These are phyloP conservation scores for Eimeria praecox DNA, from an alignment of 169 alveolate genomes.

Conservation along the genomic window DNA sequence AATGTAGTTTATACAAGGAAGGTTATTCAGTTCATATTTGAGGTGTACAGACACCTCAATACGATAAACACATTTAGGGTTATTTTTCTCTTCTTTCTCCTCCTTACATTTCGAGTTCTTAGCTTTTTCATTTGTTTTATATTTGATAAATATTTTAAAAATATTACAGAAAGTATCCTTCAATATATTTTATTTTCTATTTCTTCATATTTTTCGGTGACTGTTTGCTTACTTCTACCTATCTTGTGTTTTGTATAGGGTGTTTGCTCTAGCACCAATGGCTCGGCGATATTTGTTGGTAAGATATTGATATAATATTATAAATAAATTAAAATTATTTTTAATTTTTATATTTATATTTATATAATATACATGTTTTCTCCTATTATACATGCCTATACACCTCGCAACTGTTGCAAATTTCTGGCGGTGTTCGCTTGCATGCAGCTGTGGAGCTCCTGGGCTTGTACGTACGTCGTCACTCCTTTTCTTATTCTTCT, in stretches of 20 bases:
- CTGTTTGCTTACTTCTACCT: no score
- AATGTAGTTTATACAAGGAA: background rate
- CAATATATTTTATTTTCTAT: background rate
- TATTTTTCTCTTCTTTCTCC: no score
- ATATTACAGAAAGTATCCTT: no score
- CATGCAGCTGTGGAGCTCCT: constrained; percentile 61
- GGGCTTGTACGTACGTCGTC: constrained; percentile 66
- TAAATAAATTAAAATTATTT: no score
- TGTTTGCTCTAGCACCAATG: constrained; percentile 66
- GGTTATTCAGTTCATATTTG: background rate
- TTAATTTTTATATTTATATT: no score
- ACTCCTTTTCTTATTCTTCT: constrained; percentile 64
- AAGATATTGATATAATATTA: background rate
- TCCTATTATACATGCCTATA: no score
- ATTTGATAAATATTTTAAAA: no score
- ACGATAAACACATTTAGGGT: no score
- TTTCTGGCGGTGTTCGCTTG: no score
- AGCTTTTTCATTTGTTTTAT: background rate
- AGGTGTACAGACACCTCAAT: background rate
- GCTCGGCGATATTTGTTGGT: constrained; percentile 66
- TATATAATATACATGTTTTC: no score
- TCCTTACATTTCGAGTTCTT: background rate
- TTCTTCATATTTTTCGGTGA: background rate
- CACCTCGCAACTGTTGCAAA: no score
- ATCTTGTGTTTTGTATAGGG: no score